A percentile compares a stretch with the other conserved stretches of the same genome.
phyloP scores from a whole-genome alignment of 345 rosid species.

The Sonneratia caseolaris region DNA sequence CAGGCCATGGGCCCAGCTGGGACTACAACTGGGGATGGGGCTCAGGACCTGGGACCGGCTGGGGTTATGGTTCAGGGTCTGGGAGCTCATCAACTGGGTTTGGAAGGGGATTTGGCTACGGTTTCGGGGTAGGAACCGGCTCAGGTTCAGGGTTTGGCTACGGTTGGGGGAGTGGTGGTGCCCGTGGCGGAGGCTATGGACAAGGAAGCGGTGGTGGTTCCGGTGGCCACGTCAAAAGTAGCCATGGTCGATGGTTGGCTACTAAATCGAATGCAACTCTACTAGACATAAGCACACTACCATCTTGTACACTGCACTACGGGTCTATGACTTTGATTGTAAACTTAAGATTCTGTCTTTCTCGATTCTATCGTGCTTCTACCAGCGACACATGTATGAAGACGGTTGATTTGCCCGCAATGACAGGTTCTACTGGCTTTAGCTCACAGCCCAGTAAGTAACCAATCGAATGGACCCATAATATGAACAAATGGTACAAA shows the following conservation, averaged over 20 bases:
- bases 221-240: not conserved
- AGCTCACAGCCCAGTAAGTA: too few relatives aligned
- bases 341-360: too few relatives aligned
- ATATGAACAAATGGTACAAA: too few relatives aligned
- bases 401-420: too few relatives aligned
- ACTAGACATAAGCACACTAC: not conserved
- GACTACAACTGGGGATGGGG: constrained; percentile 88
- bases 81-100: constrained; percentile 63
- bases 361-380: too few relatives aligned
- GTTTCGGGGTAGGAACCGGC: constrained; percentile 61
- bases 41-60: constrained; percentile 57
- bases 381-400: too few relatives aligned
- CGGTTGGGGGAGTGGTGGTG: constrained; percentile 55
- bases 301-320: not conserved
- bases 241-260: not conserved
- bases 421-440: too few relatives aligned
- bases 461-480: too few relatives aligned
- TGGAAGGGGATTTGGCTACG: constrained; percentile 66
- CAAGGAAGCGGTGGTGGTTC: constrained; percentile 39
- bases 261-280: not conserved
- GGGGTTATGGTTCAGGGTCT: constrained; percentile 85
- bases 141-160: constrained; percentile 62
- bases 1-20: constrained; percentile 69
- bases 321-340: too few relatives aligned
- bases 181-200: constrained; percentile 47